phyloP scores from a whole-genome alignment of 2,329 filamentous ascomycete species.

The Chaetoscypha palmicola region DNA sequence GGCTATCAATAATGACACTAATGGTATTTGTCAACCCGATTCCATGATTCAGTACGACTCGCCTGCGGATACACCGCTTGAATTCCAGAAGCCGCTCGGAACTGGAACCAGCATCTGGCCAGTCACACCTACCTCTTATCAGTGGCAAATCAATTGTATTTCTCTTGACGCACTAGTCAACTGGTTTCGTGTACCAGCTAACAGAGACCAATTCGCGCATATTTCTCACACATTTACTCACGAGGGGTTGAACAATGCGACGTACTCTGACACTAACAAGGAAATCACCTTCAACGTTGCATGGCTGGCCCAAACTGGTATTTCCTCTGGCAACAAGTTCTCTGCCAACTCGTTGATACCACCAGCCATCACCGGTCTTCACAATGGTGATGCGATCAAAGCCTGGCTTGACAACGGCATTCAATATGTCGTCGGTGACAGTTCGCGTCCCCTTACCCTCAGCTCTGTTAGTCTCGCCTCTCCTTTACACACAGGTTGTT shows the following conservation, averaged over 20 bases:
- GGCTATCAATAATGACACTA: not conserved
- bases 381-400: slow-evolving; percentile 53
- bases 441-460: slow-evolving; percentile 46
- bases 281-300: slow-evolving; percentile 55
- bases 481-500: not conserved
- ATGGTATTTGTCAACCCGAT: not conserved
- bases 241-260: slow-evolving; percentile 49
- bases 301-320: slow-evolving; percentile 46
- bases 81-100: slow-evolving; percentile 40
- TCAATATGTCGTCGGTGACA: slow-evolving; percentile 52
- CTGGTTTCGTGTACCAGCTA: slow-evolving; percentile 43
- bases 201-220: slow-evolving; percentile 43
- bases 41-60: not conserved
- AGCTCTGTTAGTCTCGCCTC: slow-evolving; percentile 34
- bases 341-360: slow-evolving; percentile 53
- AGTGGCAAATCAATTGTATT: slow-evolving; percentile 34
- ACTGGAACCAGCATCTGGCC: slow-evolving; percentile 43
- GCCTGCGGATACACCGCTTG: slow-evolving; percentile 23
- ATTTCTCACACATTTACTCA: slow-evolving; percentile 57
- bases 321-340: slow-evolving; percentile 36
- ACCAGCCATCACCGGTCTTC: slow-evolving; percentile 54
- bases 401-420: slow-evolving; percentile 55
- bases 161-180: slow-evolving; percentile 40
- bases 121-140: slow-evolving; percentile 12
- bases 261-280: slow-evolving; percentile 46